Base-by-base conservation (phyloP, 2,329 filamentous ascomycete species). In the Clarireedia homoeocarpa region DNA sequence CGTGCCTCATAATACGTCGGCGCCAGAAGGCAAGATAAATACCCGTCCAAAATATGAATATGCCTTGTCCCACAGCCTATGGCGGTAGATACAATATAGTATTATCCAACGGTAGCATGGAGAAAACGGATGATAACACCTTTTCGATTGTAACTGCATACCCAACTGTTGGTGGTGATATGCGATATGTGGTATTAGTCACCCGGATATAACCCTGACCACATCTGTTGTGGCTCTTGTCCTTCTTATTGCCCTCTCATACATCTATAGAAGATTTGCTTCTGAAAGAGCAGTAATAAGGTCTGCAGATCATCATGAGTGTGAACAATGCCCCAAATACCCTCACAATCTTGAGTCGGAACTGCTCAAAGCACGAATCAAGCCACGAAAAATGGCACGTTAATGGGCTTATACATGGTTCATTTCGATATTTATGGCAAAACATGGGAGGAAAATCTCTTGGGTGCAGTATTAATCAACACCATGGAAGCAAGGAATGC, bases 391-490 rank as follows among this genome's bases (percentile, higher is more conserved):
- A 30, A 48, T 26, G 51, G 51, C 15, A 26, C 6, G 10, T 24
- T 54, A 12, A 54, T 54, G 51, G 36, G 42, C 34, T 20, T 54
- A 15, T 54, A 48, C 17, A 48, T 54, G 34, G 9, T 27, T 3
- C 34, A 48, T 40, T 52, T 52, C 23, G 14, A 3, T 26, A 15
- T 30, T 15, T 54, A 54, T 9, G 42, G 51, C 15, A 48, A 47
- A 40, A 48, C 23, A 54, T 54, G 44, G 51, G 27, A 52, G 12
- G 40, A 52, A n/a, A 4, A 27, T 10, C 48, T 30, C 10, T 14
- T 40, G 12, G 45, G 34, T 20, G 7, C 9, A 27, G 48, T 27
- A 23, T 40, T 54, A 4, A 48, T 54, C 30, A 54, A 54, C 27
- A 54, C 44, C 3, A 40, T 54, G 51, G 34, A 54, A 12, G 24